Evolutionary conservation across 2,329 filamentous ascomycete genomes (phyloP), one percentile per base, ranked within the genome.

Genomic region (Aspergillus sp.): DNA sequence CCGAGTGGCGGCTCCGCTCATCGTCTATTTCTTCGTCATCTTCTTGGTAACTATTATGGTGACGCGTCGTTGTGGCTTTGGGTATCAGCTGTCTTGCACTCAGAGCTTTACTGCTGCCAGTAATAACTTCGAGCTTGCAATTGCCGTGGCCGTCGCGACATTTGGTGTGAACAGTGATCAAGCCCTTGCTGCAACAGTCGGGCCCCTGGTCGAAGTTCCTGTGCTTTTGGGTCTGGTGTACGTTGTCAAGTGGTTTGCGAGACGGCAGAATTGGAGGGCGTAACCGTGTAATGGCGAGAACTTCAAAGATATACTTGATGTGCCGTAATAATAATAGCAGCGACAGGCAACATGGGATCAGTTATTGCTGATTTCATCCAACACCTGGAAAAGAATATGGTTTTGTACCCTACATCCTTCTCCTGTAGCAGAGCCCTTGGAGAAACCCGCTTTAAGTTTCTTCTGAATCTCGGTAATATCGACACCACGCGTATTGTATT

Each of bases 61-160:
- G 2, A 77, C 81, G 3, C 73, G 76, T 39, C 76, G 73, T n/a
- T 67, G 85, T n/a, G 85, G 88, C 0, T 90, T 90, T 46, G 81
- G 80, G 0, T 94, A 94, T 60, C 75, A 76, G 31, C 62, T 90
- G 1, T 77, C 78, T 1, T 76, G 78, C 8, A 91, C 88, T 2
- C 88, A 94, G 67, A 90, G 86, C 59, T 93, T 95, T 57, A 94
- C 88, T 0, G 90, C 88, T 0, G 86, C 88, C 1, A 95, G 89
- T 62, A 95, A 95, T 60, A 95, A 95, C 61, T 95, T 95, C 58
- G 90, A 95, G 70, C 71, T 95, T 26, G 88, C 90, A 0, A 95
- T 95, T 66, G 89, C 89, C 0, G 89, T 95, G 0, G 87, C 87
- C 0, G 83, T 95, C 3, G 85, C 89, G 0, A 85, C 85, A 0